Evolutionary conservation across 2,329 filamentous ascomycete species (phyloP).

Genomic region (Fusarium sp.): DNA sequence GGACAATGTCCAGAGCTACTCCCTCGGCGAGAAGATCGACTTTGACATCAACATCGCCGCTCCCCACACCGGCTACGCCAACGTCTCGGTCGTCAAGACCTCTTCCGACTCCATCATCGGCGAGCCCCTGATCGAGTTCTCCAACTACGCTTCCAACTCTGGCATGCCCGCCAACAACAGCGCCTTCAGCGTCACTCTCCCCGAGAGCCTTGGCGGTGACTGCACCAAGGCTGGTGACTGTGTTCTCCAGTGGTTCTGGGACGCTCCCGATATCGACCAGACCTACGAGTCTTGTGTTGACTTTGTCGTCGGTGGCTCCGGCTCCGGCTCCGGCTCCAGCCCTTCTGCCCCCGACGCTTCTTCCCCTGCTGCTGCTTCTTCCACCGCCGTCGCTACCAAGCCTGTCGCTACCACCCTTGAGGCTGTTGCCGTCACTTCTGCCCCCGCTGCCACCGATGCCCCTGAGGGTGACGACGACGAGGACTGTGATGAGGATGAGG

Average conservation of each 20-base stretch:
- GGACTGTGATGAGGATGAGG: constrained; percentile 30
- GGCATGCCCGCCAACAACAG: constrained; percentile 56
- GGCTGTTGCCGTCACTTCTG: constrained; percentile 16
- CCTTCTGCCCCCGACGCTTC: constrained; percentile 18
- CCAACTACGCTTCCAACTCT: constrained; percentile 63
- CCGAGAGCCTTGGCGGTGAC: constrained; percentile 55
- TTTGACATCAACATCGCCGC: constrained; percentile 57
- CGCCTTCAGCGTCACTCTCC: constrained; percentile 66
- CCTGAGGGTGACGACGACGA: constrained; percentile 32
- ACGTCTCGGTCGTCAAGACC: constrained; percentile 68
- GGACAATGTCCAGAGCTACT: constrained; percentile 56
- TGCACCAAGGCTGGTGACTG: constrained; percentile 62
- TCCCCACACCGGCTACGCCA: constrained; percentile 59
- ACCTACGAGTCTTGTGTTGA: constrained; percentile 73
- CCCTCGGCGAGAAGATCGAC: constrained; percentile 56
- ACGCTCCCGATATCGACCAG: constrained; percentile 65
- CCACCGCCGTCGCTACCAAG: constrained; percentile 10
- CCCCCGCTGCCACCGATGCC: constrained; percentile 16
- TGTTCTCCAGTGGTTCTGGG: constrained; percentile 72
- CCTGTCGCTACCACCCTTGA: constrained; percentile 16
- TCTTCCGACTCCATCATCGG: constrained; percentile 64
- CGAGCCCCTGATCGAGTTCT: constrained; percentile 63
- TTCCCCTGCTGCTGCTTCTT: constrained; percentile 14
- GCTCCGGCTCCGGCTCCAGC: constrained; percentile 15
- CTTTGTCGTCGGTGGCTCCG: constrained; percentile 53